These are phyloP conservation scores for Prunus yedoensis DNA, from an alignment of 331 rosid genomes.

Conservation along the genomic window DNA sequence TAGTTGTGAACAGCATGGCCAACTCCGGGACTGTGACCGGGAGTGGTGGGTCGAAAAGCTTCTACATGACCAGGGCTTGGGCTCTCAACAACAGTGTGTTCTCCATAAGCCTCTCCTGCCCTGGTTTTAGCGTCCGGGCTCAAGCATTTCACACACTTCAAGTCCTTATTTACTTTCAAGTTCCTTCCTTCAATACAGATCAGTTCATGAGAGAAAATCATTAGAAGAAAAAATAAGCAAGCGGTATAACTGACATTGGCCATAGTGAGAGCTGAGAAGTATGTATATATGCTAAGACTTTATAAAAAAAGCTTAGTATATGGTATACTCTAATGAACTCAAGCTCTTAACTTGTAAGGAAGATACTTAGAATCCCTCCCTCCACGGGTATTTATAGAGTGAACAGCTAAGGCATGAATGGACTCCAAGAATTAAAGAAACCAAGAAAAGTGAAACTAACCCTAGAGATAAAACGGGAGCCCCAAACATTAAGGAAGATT, in stretches of 20 bases:
- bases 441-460: background rate
- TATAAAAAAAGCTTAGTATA: background rate
- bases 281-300: background rate
- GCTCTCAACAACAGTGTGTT: background rate
- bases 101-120: background rate
- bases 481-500: constrained; percentile 19
- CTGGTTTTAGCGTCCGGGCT: background rate
- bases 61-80: constrained; percentile 24
- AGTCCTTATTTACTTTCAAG: constrained; percentile 10
- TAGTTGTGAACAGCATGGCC: constrained; percentile 37
- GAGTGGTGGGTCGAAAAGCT: constrained; percentile 43
- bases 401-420: background rate
- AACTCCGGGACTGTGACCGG: constrained; percentile 48
- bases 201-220: constrained; percentile 29
- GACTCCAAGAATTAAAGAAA: background rate
- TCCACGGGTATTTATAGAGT: constrained; percentile 16
- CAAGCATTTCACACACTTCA: constrained; percentile 9
- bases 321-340: background rate
- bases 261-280: constrained; percentile 12
- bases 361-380: background rate
- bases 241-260: constrained; percentile 14
- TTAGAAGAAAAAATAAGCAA: constrained; percentile 22
- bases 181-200: constrained; percentile 29
- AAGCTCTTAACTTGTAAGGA: background rate
- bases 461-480: background rate